phyloP scores from a whole-genome alignment of 176 grass and related monocot genomes.

The Triticum monococcum region DNA sequence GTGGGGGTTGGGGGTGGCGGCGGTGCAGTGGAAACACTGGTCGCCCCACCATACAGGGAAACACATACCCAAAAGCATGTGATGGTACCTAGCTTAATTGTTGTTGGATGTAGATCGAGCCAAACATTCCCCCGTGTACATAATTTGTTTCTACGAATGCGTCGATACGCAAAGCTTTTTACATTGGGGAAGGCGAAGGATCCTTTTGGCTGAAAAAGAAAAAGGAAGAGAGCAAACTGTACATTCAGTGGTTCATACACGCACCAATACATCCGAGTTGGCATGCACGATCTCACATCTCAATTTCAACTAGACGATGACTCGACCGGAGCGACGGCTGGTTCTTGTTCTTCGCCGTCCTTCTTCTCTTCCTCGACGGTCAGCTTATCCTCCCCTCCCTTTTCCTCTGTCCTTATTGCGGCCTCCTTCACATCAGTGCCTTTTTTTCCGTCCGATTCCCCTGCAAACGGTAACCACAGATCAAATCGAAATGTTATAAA shows the following conservation, averaged over 20 bases:
- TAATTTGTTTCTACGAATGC: neutral
- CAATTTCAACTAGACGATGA: constrained; percentile 25
- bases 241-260: neutral
- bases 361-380: constrained; percentile 21
- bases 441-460: constrained; percentile 39
- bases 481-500: neutral
- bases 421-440: constrained; percentile 11
- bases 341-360: neutral
- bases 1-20: too few species aligned
- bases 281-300: neutral
- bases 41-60: neutral
- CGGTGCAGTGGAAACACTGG: too few species aligned
- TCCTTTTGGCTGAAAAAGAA: neutral
- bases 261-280: constrained; percentile 18
- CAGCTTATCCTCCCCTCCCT: neutral
- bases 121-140: neutral
- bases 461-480: constrained; percentile 13
- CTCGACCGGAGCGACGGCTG: neutral
- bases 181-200: neutral
- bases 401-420: constrained; percentile 1
- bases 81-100: neutral
- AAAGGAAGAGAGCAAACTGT: neutral
- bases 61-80: neutral
- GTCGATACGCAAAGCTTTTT: neutral
- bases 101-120: neutral